Evolutionary conservation across 768 basidiomycete genomes (phyloP).

Genomic region (Rhizopogon vulgaris): DNA sequence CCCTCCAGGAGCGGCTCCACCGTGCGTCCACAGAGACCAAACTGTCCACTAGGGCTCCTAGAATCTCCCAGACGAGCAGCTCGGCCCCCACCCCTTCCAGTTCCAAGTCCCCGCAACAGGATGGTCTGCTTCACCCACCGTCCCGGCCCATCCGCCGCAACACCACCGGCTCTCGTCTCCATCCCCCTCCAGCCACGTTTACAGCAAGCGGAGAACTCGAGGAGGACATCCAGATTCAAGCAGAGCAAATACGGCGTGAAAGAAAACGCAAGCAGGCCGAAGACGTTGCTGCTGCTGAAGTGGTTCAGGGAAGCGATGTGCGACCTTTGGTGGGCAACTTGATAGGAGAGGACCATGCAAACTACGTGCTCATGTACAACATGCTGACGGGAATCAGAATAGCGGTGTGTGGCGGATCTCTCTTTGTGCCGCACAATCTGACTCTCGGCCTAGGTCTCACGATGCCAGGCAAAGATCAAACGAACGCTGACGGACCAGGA

Average conservation of each 20-base stretch:
- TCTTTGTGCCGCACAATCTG: conserved; percentile 4
- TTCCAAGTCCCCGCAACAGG: conserved; percentile 26
- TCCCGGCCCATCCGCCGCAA: conserved; percentile 54
- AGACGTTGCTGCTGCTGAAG: conserved; percentile 38
- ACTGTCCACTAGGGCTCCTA: conserved; percentile 23
- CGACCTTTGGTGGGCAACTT: conserved; percentile 84
- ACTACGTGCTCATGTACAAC: conserved; percentile 99
- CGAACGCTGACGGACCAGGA: conserved; percentile 81
- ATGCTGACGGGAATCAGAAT: conserved; percentile 99
- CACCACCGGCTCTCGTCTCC: conserved; percentile 53
- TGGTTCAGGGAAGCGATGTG: conserved; percentile 33
- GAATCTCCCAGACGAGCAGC: conserved; percentile 12
- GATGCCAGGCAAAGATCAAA: conserved; percentile 94
- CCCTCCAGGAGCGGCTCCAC: conserved; percentile 28
- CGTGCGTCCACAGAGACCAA: conserved; percentile 50
- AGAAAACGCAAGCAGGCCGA: conserved; percentile 69
- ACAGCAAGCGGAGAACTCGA: conserved; percentile 36
- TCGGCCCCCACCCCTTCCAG: conserved; percentile 17
- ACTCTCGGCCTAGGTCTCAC: conserved; percentile 60
- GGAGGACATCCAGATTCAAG: conserved; percentile 77
- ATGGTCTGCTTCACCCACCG: conserved; percentile 51
- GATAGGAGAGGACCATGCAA: conserved; percentile 97
- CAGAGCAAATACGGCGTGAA: conserved; percentile 80
- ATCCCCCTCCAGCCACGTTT: conserved; percentile 28
- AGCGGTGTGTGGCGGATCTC: conserved; percentile 50